Base-by-base conservation (phyloP, 2,329 filamentous ascomycete species). In the Helminthosporium solani region DNA sequence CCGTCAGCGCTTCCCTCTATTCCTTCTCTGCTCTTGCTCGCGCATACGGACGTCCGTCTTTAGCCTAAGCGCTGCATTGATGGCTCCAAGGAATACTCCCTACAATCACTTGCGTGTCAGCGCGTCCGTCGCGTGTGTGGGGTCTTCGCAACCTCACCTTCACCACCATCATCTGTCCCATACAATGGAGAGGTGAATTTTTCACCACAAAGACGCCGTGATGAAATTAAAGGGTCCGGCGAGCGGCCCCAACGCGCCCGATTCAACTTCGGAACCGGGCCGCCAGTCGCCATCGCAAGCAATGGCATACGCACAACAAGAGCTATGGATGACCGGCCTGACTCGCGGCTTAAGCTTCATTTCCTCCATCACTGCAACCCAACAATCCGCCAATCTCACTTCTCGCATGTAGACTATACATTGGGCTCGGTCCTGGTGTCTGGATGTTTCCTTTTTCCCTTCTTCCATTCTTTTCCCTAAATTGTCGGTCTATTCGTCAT, bases 291-390 rank as follows among this genome's bases (percentile, higher is more conserved):
- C 20, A 40, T 47, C 31, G 46, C 52, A 40, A 47, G 54, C 57
- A 49, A 49, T 55, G 48, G 53, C 54, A 64, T 60, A 52, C 44
- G 21, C 40, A 20, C 48, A 46, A 43, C 48, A 34, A 55, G 45
- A 54, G 46, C 44, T 58, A 61, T 54, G 54, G 23, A 61, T 58
- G 54, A 59, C 49, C 53, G 40, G 50, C 49, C 62, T 67, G 64
- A 66, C 64, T 67, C 63, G 62, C 57, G 59, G 54, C 63, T 58
- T 59, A 58, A 48, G 42, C 57, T 60, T 57, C 61, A 66, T 64
- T 61, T 66, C 63, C 58, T 64, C 53, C 56, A 55, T 57, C 56
- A 52, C 46, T 52, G 47, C 50, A 49, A n/a, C 42, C 46, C 42
- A 34, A 23, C 36, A 42, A 46, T 21, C 47, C 48, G 31, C 41